A percentile compares a stretch with the other conserved stretches of the same genome.
These are phyloP conservation scores for Boletus rubescentipes DNA, from an alignment of 768 basidiomycete genomes.

Conservation along the genomic window DNA sequence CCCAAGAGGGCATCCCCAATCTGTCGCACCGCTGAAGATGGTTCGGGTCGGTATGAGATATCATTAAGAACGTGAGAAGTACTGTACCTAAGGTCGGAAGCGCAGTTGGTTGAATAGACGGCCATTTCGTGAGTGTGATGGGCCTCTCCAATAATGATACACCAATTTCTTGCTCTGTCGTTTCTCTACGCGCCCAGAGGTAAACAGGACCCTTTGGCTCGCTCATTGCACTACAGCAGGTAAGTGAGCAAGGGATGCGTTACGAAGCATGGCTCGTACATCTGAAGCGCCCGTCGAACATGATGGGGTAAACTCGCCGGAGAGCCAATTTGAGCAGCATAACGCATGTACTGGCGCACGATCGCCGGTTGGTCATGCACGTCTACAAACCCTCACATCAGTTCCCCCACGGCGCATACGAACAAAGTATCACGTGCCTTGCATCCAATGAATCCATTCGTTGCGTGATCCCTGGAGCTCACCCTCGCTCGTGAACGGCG, in stretches of 20 bases:
- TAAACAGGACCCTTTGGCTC: slow-evolving; percentile 75
- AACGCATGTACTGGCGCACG: slow-evolving; percentile 74
- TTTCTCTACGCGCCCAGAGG: slow-evolving; percentile 70
- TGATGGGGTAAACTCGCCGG: slow-evolving; percentile 50
- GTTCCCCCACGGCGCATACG: not conserved
- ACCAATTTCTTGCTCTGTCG: slow-evolving; percentile 63
- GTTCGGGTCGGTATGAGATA: not conserved
- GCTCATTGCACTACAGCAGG: slow-evolving; percentile 52
- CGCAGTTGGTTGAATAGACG: slow-evolving; percentile 48
- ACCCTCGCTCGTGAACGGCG: slow-evolving; percentile 54
- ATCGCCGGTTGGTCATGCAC: slow-evolving; percentile 70
- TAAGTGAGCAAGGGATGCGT: not conserved
- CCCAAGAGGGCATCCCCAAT: slow-evolving; percentile 51
- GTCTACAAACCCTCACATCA: slow-evolving; percentile 38
- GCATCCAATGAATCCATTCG: slow-evolving; percentile 73
- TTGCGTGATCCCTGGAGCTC: slow-evolving; percentile 65
- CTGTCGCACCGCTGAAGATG: slow-evolving; percentile 27
- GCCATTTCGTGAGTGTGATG: slow-evolving; percentile 44
- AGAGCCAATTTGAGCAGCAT: slow-evolving; percentile 57
- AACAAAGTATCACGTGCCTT: slow-evolving; percentile 42
- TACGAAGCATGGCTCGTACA: slow-evolving; percentile 38
- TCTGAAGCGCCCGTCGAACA: slow-evolving; percentile 60
- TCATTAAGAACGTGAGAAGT: not conserved
- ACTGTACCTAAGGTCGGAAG: slow-evolving; percentile 41
- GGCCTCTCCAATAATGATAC: slow-evolving; percentile 32